Evolutionary conservation across 108 stramenopile genomes (phyloP).

Genomic region (Nitzschia sp.): DNA sequence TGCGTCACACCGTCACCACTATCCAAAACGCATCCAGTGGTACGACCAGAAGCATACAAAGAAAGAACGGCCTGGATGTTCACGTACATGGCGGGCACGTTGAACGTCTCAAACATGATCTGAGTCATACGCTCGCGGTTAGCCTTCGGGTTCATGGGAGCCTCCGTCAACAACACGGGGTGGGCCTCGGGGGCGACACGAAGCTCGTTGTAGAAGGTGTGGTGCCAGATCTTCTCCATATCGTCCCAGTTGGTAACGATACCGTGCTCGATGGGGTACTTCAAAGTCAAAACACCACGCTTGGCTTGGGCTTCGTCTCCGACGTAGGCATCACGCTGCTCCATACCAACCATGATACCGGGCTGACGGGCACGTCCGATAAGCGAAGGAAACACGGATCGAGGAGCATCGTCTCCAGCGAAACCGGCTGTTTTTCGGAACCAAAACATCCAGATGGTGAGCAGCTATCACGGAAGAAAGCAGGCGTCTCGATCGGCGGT

Average conservation of each 20-base stretch:
- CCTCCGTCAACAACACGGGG: slow-evolving; percentile 98
- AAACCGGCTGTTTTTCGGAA: slow-evolving; percentile 86
- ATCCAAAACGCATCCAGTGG: slow-evolving; percentile 95
- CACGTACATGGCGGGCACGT: slow-evolving; percentile 99
- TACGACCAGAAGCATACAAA: slow-evolving; percentile 93
- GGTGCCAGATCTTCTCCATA: slow-evolving; percentile 99
- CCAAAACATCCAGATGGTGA: background rate
- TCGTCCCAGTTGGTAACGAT: slow-evolving; percentile 99
- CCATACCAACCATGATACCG: slow-evolving; percentile 99
- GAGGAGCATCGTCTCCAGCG: slow-evolving; percentile 94
- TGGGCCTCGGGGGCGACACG: slow-evolving; percentile 97
- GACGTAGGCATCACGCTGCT: slow-evolving; percentile 99
- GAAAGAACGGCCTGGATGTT: slow-evolving; percentile 99
- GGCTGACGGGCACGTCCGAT: slow-evolving; percentile 97
- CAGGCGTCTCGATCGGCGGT: background rate
- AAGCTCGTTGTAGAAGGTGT: slow-evolving; percentile 98
- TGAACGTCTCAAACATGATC: slow-evolving; percentile 99
- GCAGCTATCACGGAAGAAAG: background rate
- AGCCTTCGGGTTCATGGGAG: slow-evolving; percentile 99
- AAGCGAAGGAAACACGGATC: slow-evolving; percentile 95
- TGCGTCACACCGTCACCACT: slow-evolving; percentile 94
- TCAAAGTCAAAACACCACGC: slow-evolving; percentile 98
- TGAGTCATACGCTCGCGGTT: slow-evolving; percentile 99
- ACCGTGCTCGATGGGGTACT: slow-evolving; percentile 99
- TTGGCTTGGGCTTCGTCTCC: slow-evolving; percentile 98